Evolutionary conservation across 495 filamentous ascomycete species (phyloP).

Genomic region (Podospora sp.): DNA sequence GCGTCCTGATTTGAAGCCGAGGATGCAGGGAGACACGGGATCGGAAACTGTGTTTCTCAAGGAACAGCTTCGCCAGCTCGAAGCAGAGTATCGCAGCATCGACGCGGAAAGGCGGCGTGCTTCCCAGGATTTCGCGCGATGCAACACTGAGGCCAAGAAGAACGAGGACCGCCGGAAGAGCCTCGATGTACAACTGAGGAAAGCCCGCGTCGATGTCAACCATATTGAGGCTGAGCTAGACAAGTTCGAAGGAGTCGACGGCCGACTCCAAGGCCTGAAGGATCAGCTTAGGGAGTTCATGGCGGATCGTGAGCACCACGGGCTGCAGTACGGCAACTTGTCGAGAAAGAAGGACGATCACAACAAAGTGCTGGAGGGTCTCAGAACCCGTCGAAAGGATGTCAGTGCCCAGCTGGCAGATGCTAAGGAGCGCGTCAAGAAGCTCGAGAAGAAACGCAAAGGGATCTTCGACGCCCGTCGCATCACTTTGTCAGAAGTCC

Average conservation of each 20-base stretch:
- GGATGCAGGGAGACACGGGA: constrained; percentile 80
- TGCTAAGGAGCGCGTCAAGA: constrained; percentile 50
- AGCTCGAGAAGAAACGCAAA: constrained; percentile 61
- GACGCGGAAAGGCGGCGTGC: constrained; percentile 48
- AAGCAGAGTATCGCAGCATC: constrained; percentile 43
- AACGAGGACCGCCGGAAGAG: constrained; percentile 44
- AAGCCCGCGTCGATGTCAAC: constrained; percentile 30
- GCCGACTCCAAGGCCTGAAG: constrained; percentile 39
- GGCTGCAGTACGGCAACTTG: constrained; percentile 45
- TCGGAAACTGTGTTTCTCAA: constrained; percentile 62
- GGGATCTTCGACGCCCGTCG: constrained; percentile 53
- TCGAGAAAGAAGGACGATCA: constrained; percentile 40
- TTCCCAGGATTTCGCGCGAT: constrained; percentile 58
- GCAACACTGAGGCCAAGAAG: constrained; percentile 59
- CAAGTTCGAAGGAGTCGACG: constrained; percentile 47
- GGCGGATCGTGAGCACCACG: constrained; percentile 40
- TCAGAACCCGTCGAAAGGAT: constrained; percentile 29
- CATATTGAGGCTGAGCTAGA: constrained; percentile 43
- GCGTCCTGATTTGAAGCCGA: constrained; percentile 45
- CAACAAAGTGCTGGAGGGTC: constrained; percentile 38
- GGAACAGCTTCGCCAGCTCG: constrained; percentile 46
- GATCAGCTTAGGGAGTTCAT: constrained; percentile 36
- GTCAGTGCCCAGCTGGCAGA: constrained; percentile 46
- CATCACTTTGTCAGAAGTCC: constrained; percentile 65
- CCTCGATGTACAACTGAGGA: constrained; percentile 32